Evolutionary conservation across 768 basidiomycete species (phyloP).

Genomic region (Rhizopogon vinicolor): DNA sequence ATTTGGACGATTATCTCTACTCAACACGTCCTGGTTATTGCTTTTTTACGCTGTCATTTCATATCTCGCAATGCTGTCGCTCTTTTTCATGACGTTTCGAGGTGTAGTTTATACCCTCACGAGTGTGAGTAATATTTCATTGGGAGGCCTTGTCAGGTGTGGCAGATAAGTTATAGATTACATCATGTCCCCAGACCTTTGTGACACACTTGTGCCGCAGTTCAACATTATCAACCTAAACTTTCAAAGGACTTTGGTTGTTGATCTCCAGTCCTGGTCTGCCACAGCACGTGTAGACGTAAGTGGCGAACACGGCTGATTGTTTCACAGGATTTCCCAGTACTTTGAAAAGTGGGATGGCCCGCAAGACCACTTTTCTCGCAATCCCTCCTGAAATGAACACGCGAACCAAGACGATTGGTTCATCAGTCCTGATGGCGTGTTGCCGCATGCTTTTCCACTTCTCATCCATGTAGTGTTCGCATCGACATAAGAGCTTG

Average conservation of each 20-base stretch:
- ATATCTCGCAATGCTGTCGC: not conserved
- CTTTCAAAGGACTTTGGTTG: not conserved
- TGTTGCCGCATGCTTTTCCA: constrained; percentile 19
- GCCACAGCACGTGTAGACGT: constrained; percentile 19
- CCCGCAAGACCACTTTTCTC: constrained; percentile 23
- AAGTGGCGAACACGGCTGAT: constrained; percentile 7
- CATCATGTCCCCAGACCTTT: no score
- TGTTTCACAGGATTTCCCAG: not conserved
- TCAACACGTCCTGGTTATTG: not conserved
- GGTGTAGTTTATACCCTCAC: not conserved
- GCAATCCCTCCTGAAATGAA: constrained; percentile 22
- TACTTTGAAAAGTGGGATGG: constrained; percentile 17
- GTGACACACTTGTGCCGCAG: no score
- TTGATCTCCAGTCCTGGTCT: not conserved
- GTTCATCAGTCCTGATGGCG: constrained; percentile 8
- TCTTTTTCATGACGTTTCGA: not conserved
- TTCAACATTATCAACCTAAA: not conserved
- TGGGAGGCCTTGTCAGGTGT: no score
- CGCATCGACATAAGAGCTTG: constrained; percentile 19
- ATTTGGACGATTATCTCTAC: not conserved
- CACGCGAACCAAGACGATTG: constrained; percentile 19
- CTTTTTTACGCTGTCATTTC: not conserved
- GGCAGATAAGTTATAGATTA: no score
- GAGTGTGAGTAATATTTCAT: not conserved
- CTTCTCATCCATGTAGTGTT: constrained; percentile 15